Percentiles rank a stretch among this genome's conserved stretches.
Conservation (phyloP, 2,329 filamentous ascomycete genomes). For the Penicillium sp. region DNA sequence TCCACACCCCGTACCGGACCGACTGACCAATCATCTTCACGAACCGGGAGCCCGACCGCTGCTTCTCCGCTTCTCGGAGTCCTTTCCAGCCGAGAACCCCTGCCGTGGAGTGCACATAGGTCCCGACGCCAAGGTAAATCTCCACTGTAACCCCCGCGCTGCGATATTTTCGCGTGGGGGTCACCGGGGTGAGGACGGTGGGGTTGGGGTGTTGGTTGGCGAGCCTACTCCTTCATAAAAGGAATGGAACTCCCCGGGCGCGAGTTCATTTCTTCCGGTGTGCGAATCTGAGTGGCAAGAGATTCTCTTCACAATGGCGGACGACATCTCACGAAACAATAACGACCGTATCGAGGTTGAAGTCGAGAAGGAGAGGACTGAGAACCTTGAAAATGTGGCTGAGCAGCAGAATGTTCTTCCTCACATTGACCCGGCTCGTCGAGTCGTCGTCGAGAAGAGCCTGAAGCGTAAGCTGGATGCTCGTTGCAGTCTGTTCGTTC, state of each 20-base stretch:
- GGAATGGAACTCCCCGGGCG: constrained; percentile 5
- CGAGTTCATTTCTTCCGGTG: constrained; percentile 5
- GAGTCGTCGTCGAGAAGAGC: constrained; percentile 28
- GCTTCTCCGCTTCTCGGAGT: constrained; percentile 13
- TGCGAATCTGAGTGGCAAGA: constrained; percentile 10
- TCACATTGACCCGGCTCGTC: constrained; percentile 28
- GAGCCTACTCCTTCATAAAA: constrained; percentile 2
- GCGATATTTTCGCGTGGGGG: constrained; percentile 21
- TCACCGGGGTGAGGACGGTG: constrained; percentile 12
- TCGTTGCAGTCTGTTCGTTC: constrained; percentile 30
- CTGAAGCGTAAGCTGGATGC: constrained; percentile 34
- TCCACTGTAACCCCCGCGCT: constrained; percentile 17
- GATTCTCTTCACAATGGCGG: constrained; percentile 19
- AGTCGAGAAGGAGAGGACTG: constrained; percentile 21
- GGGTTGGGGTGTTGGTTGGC: constrained; percentile 8
- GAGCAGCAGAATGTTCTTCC: constrained; percentile 10
- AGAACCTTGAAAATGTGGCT: constrained; percentile 26
- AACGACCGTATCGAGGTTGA: constrained; percentile 18
- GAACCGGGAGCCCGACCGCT: constrained; percentile 1
- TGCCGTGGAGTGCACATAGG: constrained; percentile 4
- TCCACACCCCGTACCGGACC: constrained; percentile 8
- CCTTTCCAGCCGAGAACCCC: constrained; percentile 3
- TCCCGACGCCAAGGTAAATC: constrained; percentile 10
- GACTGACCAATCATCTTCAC: constrained; percentile 7
- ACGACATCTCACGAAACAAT: constrained; percentile 23